Percentiles rank a stretch among this genome's conserved stretches.
Conservation (phyloP, 352 stramenopile species). For the Globisporangium echinulatum region DNA sequence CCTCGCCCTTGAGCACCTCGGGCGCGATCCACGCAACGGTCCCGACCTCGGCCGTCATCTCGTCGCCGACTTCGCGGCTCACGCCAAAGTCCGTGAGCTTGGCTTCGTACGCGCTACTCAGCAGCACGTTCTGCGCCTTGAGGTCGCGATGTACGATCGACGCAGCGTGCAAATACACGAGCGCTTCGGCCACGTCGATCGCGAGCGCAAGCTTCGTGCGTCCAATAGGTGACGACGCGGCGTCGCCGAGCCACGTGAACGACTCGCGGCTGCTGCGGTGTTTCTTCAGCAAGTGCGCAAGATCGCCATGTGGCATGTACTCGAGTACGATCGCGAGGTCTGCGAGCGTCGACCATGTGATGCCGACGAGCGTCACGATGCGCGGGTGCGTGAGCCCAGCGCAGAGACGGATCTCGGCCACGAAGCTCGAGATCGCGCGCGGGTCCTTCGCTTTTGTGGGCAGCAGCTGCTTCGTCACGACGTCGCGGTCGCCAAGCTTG, state of each 20-base stretch:
- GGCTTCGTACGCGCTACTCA: conserved; percentile 23
- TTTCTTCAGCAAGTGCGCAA: conserved; percentile 14
- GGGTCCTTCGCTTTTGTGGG: conserved; percentile 12
- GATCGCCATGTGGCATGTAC: conserved; percentile 32
- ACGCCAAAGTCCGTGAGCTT: conserved; percentile 26
- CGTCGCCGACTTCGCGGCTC: conserved; percentile 25
- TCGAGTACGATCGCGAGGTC: conserved; percentile 20
- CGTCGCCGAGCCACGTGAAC: conserved; percentile 22
- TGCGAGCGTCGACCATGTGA: conserved; percentile 17
- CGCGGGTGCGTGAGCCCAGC: conserved; percentile 17
- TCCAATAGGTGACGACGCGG: background rate
- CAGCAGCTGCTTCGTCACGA: conserved; percentile 12
- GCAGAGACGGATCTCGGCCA: conserved; percentile 20
- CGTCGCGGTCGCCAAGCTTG: conserved; percentile 25
- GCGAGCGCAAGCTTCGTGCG: conserved; percentile 16
- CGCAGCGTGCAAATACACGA: conserved; percentile 26
- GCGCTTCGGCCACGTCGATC: conserved; percentile 17
- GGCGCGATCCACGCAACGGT: conserved; percentile 52
- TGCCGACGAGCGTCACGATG: conserved; percentile 20
- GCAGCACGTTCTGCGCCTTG: conserved; percentile 51
- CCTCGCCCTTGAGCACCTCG: conserved; percentile 39
- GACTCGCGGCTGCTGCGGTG: conserved; percentile 15
- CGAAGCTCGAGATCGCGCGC: conserved; percentile 22
- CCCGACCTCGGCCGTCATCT: conserved; percentile 44
- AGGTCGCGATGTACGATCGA: conserved; percentile 52